These are phyloP conservation scores for Suhomyces bribrorum DNA, from an alignment of 1,139 yeast species.

Conservation along the genomic window DNA sequence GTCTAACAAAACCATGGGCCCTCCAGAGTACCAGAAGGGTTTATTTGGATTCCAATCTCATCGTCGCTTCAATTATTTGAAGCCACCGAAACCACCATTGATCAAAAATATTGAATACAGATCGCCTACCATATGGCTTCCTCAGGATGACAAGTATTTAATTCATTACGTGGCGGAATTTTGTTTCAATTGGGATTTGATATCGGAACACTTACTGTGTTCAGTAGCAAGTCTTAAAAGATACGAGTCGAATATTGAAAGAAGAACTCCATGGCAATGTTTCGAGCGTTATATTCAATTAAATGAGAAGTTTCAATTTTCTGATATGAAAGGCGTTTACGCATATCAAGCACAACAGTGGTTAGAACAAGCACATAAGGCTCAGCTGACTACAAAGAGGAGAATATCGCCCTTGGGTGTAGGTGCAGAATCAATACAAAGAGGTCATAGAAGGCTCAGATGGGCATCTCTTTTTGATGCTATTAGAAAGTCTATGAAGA, in stretches of 20 bases:
- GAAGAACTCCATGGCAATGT: conserved; percentile 98
- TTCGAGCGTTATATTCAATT: conserved; percentile 94
- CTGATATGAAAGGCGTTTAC: conserved; percentile 85
- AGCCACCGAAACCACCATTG: conserved; percentile 89
- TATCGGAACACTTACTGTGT: conserved; percentile 72
- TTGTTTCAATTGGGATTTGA: conserved; percentile 90
- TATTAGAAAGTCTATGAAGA: conserved; percentile 84
- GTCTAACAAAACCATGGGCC: conserved; percentile 19
- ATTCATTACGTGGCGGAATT: conserved; percentile 83
- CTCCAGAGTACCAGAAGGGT: conserved; percentile 55
- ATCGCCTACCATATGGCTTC: conserved; percentile 94
- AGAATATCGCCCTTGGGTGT: conserved; percentile 91
- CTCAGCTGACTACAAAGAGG: conserved; percentile 83
- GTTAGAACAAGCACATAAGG: conserved; percentile 87
- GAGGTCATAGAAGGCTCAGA: conserved; percentile 85
- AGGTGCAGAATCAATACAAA: conserved; percentile 84
- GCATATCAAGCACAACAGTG: conserved; percentile 86
- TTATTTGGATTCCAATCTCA: conserved; percentile 60
- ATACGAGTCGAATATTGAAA: conserved; percentile 83
- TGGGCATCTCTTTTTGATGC: conserved; percentile 99
- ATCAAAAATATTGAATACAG: conserved; percentile 75
- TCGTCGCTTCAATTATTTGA: conserved; percentile 60
- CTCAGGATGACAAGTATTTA: conserved; percentile 83
- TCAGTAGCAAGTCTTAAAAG: conserved; percentile 59
- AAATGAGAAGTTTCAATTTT: conserved; percentile 80